Conservation (phyloP, 768 basidiomycete genomes). For the Suillus weaverae region DNA sequence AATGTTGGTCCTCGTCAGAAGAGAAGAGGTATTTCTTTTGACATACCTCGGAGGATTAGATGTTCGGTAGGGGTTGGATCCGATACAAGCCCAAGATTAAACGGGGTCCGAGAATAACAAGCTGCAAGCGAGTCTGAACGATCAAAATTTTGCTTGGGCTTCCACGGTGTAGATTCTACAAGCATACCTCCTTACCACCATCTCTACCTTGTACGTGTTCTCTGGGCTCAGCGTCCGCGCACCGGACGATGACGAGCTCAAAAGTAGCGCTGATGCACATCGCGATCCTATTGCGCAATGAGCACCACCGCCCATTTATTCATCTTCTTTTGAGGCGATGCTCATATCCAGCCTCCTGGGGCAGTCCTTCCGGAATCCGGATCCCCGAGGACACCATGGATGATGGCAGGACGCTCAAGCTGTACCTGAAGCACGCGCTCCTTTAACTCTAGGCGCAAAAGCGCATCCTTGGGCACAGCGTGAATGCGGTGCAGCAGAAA, state of each 20-base stretch:
- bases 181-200: not conserved
- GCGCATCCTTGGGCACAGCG: slow-evolving; percentile 1
- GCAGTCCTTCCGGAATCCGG: not conserved
- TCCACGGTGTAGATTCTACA: not conserved
- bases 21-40: not conserved
- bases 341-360: not conserved
- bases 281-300: not conserved
- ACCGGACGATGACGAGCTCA: not conserved
- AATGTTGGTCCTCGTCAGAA: slow-evolving; percentile 16
- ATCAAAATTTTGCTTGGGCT: not conserved
- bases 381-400: not conserved
- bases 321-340: slow-evolving; percentile 1
- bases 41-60: slow-evolving; percentile 19
- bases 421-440: no score
- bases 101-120: not conserved
- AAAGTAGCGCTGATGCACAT: slow-evolving; percentile 4
- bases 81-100: not conserved
- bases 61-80: not conserved
- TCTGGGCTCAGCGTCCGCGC: not conserved
- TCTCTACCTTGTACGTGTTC: not conserved
- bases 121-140: not conserved
- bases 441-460: not conserved
- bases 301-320: slow-evolving; percentile 4
- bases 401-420: no score
- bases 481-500: slow-evolving; percentile 3